These are phyloP conservation scores for Xylariales sp. DNA, from an alignment of 2,329 filamentous ascomycete genomes.

Conservation along the genomic window DNA sequence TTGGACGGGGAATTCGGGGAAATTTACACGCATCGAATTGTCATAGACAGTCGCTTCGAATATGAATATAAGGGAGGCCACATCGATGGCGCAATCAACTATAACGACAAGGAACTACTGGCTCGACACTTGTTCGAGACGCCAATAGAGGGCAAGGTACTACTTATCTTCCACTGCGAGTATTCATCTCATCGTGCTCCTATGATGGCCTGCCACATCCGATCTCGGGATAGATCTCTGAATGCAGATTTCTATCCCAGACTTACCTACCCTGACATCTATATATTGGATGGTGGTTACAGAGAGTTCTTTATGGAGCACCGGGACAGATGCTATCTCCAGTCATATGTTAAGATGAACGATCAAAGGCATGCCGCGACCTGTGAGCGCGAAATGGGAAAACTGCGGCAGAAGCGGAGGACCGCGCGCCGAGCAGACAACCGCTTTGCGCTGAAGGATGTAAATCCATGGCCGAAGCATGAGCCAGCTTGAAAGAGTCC, in stretches of 20 bases:
- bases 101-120: constrained; percentile 91
- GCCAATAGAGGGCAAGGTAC: constrained; percentile 63
- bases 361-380: constrained; percentile 86
- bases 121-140: constrained; percentile 71
- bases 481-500: constrained; percentile 35
- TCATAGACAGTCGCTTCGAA: constrained; percentile 97
- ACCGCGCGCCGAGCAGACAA: constrained; percentile 86
- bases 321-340: constrained; percentile 78
- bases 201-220: constrained; percentile 91
- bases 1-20: constrained; percentile 79
- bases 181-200: constrained; percentile 96
- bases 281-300: constrained; percentile 95
- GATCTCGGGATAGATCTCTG: constrained; percentile 77
- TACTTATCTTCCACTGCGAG: constrained; percentile 95
- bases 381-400: constrained; percentile 91
- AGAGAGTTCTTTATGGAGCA: constrained; percentile 84
- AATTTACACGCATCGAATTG: constrained; percentile 72
- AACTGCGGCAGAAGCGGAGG: constrained; percentile 78
- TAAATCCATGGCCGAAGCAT: constrained; percentile 47
- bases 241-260: constrained; percentile 84
- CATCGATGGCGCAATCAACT: constrained; percentile 89
- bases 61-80: constrained; percentile 99
- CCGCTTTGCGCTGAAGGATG: constrained; percentile 88
- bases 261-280: constrained; percentile 90
- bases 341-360: constrained; percentile 96